Evolutionary conservation across 2,329 filamentous ascomycete species (phyloP).

Genomic region (Triangularia setosa): DNA sequence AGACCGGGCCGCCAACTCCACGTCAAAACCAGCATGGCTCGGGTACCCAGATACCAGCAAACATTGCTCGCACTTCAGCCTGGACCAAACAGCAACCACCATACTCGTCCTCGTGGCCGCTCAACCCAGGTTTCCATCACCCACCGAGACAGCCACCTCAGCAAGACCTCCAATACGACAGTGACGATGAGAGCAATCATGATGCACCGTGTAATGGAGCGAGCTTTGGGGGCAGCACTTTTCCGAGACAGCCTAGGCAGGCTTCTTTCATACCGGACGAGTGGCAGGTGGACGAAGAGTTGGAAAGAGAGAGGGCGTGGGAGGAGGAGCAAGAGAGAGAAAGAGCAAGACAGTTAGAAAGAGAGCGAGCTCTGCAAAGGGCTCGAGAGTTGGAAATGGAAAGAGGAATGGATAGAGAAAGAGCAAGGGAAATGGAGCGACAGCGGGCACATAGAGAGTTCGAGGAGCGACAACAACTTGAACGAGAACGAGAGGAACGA

Average conservation of each 20-base stretch:
- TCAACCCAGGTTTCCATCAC: constrained; percentile 9
- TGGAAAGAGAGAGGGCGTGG: neutral
- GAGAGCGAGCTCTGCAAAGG: neutral
- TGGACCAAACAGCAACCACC: constrained; percentile 11
- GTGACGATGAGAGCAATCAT: constrained; percentile 21
- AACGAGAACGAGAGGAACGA: neutral
- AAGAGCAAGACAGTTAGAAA: neutral
- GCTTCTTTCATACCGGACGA: neutral
- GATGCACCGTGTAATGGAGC: neutral
- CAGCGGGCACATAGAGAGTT: neutral
- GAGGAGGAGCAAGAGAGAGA: neutral
- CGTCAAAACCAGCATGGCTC: neutral
- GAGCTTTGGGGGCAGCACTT: neutral
- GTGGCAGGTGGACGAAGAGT: neutral
- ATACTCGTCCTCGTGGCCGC: constrained; percentile 25
- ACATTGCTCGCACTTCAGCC: constrained; percentile 13
- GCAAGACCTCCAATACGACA: constrained; percentile 14
- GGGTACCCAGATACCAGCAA: neutral
- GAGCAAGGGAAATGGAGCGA: neutral
- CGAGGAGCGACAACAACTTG: neutral
- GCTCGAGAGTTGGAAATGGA: neutral
- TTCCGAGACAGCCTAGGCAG: neutral
- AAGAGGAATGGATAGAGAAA: neutral
- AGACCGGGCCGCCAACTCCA: neutral
- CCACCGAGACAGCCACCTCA: neutral